Conservation (phyloP, 345 rosid genomes). For the Turnera subulata region DNA sequence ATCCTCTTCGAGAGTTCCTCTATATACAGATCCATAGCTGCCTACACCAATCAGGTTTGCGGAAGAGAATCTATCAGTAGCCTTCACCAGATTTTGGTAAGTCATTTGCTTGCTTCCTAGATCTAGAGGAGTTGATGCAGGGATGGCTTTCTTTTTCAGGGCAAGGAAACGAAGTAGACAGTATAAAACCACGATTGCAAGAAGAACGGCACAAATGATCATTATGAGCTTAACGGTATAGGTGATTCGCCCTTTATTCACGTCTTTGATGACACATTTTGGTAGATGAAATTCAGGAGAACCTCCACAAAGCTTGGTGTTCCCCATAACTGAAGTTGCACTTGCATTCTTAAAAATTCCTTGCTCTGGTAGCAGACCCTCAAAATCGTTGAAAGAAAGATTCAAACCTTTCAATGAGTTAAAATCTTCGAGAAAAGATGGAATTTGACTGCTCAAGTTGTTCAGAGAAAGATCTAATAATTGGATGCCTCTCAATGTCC, state of each 20-base stretch:
- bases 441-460: too few relatives aligned
- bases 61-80: constrained; percentile 3
- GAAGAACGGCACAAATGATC: background rate
- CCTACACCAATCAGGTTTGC: constrained; percentile 5
- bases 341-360: too few relatives aligned
- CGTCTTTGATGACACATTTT: background rate
- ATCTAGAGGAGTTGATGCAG: background rate
- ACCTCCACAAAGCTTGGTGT: too few relatives aligned
- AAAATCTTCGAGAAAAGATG: too few relatives aligned
- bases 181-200: background rate
- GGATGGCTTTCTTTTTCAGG: background rate
- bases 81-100: constrained; percentile 1
- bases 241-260: too few relatives aligned
- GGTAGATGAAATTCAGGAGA: background rate
- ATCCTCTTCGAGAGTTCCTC: too few relatives aligned
- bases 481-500: background rate
- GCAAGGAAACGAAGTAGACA: background rate
- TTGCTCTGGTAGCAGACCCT: too few relatives aligned
- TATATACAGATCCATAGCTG: constrained; percentile 2
- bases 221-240: too few relatives aligned
- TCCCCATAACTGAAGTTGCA: too few relatives aligned
- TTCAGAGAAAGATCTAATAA: too few relatives aligned
- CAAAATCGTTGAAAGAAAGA: too few relatives aligned
- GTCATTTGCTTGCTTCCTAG: background rate
- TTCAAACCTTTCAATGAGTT: too few relatives aligned